Evolutionary conservation across 352 stramenopile species (phyloP), one percentile per base, ranked within the genome.

Genomic region (Thraustochytrium sp.): DNA sequence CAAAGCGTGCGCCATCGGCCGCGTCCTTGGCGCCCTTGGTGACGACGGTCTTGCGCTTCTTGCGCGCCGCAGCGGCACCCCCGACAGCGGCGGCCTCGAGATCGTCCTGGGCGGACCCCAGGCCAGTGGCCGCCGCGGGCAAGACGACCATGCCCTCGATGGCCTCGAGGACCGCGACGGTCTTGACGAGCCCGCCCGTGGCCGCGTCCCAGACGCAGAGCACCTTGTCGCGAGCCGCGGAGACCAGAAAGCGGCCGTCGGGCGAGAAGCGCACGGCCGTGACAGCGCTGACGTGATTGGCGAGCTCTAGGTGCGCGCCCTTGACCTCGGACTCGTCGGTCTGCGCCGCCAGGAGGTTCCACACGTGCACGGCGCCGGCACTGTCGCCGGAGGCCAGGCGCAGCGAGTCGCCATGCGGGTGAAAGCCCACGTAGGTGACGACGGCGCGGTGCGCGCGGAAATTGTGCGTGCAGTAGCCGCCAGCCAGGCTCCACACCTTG

Each of bases 201-300:
- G 93, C 87, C 85, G 90, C 87, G 53, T 84, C 77, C 89, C 90
- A 93, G 8, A 91, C 86, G 82, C 91, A 93, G 9, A 93, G 86
- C 23, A 93, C 93, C 34, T 94, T 93, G 87, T 99, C 96, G 76
- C 95, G 89, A 36, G 95, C 94, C 11, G 94, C 89, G 1, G 94
- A 95, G 40, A 95, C 85, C 76, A 95, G 89, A 11, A 90, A 78
- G 36, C 59, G 34, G 31, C 68, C 86, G n/a, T 85, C 85, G 21
- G 75, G 38, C 85, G 90, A 92, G 87, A 97, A 98, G 29, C 92
- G 90, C 38, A 98, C 91, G 82, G 92, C 96, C 3, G 93, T 98
- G 5, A 97, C 94, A 8, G 94, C 90, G 77, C 92, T 97, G 86
- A 98, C 92, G 90, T 98, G 96, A 88, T 98, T 95, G 64, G 91